phyloP scores from a whole-genome alignment of 768 basidiomycete genomes.

The Saitozyma sp. region DNA sequence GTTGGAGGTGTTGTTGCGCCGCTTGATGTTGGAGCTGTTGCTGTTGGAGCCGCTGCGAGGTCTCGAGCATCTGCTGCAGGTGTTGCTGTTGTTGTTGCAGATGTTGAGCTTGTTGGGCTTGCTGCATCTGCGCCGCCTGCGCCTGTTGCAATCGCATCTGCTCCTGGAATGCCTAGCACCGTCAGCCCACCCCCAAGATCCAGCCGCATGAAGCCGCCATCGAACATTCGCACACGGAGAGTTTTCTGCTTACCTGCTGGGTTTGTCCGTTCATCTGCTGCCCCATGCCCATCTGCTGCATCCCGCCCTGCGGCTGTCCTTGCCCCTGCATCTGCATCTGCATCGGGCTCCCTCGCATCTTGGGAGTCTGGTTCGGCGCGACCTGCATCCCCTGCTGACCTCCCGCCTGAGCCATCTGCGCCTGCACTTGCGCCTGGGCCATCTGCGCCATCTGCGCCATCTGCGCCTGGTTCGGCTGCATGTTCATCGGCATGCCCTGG shows the following conservation, averaged over 20 bases:
- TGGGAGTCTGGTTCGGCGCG: neutral
- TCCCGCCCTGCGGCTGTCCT: too few species aligned
- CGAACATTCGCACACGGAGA: neutral
- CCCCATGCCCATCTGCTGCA: too few species aligned
- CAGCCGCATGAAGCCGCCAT: neutral
- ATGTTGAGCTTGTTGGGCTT: conserved; percentile 4
- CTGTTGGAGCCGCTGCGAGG: conserved; percentile 21
- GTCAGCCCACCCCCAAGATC: neutral
- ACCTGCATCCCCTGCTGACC: neutral
- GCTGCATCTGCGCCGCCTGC: neutral
- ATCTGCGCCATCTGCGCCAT: neutral
- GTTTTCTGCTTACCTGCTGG: neutral
- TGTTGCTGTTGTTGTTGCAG: conserved; percentile 21
- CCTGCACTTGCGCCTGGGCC: conserved; percentile 4
- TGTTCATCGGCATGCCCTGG: conserved; percentile 13
- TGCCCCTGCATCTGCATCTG: too few species aligned
- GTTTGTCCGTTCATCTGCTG: too few species aligned
- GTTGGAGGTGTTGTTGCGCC: conserved; percentile 9
- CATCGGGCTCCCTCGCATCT: too few species aligned
- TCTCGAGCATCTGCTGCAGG: conserved; percentile 22
- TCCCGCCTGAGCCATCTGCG: conserved; percentile 11
- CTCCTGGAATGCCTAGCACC: neutral
- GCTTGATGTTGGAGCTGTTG: conserved; percentile 17
- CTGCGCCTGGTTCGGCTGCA: conserved; percentile 13
- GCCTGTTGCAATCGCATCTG: neutral